Evolutionary conservation across 208 protist species (phyloP).

Genomic region (Porcisia hertigi): DNA sequence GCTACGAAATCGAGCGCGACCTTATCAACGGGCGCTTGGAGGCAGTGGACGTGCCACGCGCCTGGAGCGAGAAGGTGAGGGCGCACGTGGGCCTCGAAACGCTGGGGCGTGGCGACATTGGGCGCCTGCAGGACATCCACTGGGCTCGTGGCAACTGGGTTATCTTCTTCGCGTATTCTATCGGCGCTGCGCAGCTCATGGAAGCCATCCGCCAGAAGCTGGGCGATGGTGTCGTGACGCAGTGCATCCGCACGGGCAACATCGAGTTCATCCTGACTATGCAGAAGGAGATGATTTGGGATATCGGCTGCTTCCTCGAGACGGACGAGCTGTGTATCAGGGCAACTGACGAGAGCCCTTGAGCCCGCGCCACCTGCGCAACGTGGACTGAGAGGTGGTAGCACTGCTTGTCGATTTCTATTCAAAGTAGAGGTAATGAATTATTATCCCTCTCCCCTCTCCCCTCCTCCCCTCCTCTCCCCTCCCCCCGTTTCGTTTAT

Average conservation of each 20-base stretch:
- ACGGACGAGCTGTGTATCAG: conserved; percentile 67
- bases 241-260: conserved; percentile 48
- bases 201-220: conserved; percentile 50
- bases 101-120: conserved; percentile 65
- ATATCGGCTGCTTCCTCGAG: conserved; percentile 39
- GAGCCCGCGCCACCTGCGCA: conserved; percentile 61
- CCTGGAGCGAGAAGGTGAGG: conserved; percentile 88
- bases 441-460: background rate
- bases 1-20: conserved; percentile 81
- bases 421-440: background rate
- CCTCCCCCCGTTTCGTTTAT: background rate
- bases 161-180: conserved; percentile 88
- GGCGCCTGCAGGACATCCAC: conserved; percentile 90
- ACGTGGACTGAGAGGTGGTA: conserved; percentile 22
- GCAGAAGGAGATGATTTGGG: conserved; percentile 67
- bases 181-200: conserved; percentile 80
- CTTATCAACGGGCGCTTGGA: conserved; percentile 71
- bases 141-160: conserved; percentile 61
- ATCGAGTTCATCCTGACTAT: conserved; percentile 48
- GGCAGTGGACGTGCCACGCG: conserved; percentile 62
- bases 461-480: background rate
- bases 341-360: conserved; percentile 67
- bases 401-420: background rate
- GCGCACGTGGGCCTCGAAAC: conserved; percentile 76
- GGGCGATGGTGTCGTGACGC: conserved; percentile 35